These are phyloP conservation scores for Iris pallida DNA, from an alignment of 116 monocot species.

Conservation along the genomic window DNA sequence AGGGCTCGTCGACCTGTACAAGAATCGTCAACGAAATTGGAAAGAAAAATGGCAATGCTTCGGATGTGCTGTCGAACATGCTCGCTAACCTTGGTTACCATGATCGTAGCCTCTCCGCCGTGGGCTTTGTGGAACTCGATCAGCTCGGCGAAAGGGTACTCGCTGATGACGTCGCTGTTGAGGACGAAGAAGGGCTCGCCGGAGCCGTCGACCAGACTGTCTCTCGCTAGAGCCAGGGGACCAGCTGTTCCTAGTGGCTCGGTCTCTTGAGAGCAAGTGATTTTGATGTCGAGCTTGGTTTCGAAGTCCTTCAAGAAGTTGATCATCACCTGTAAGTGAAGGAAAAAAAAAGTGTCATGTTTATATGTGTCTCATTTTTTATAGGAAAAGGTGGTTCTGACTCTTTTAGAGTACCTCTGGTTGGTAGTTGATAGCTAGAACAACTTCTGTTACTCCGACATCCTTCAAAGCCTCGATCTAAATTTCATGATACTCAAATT, in stretches of 20 bases:
- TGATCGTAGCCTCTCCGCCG: constrained; percentile 10
- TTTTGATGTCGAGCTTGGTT: constrained; percentile 66
- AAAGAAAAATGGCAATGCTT: no score
- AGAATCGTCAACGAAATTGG: neutral
- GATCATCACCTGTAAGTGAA: constrained; percentile 60
- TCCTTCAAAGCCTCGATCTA: constrained; percentile 92
- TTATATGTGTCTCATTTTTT: no score
- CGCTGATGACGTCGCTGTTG: constrained; percentile 15
- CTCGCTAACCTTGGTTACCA: constrained; percentile 10
- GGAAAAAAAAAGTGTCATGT: neutral
- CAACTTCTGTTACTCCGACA: constrained; percentile 80
- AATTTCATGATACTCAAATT: neutral
- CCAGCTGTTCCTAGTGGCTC: constrained; percentile 93
- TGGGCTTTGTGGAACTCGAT: constrained; percentile 10
- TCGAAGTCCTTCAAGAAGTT: constrained; percentile 81
- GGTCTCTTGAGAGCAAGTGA: constrained; percentile 85
- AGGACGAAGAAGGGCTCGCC: constrained; percentile 59
- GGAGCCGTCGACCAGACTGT: constrained; percentile 60
- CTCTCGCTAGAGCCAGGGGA: constrained; percentile 81
- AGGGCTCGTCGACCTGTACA: constrained; percentile 19
- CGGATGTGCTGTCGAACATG: no score
- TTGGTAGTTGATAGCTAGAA: constrained; percentile 82
- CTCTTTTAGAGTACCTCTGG: constrained; percentile 69
- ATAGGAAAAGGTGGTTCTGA: no score
- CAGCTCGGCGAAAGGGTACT: constrained; percentile 7